Base-by-base conservation (phyloP, 495 filamentous ascomycete species). In the Acidomyces sp. region DNA sequence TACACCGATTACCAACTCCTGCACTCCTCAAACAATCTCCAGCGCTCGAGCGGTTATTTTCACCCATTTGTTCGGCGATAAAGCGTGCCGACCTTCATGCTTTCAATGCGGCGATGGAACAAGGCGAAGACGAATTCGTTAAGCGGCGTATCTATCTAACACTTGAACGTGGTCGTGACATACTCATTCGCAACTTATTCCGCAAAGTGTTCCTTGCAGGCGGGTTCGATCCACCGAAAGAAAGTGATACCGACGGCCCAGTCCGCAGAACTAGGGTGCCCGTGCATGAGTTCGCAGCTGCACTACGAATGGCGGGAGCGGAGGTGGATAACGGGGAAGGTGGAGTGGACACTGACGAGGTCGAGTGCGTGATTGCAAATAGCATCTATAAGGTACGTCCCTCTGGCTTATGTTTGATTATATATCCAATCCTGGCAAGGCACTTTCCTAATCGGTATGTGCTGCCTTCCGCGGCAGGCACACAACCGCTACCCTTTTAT, bases 81-180 rank as follows among this genome's bases (percentile, higher is more conserved):
- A 80, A 78, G 45, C 67, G 64, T 30, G 88, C 85, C 22, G 78
- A 94, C 45, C 76, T 97, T 3, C 67, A 72, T 22, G 80, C 75
- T 15, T 97, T 96, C 53, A 90, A 93, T 45, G 61, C 74, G 10
- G 87, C 87, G 7, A 75, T 97, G 41, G 67, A 71, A 17, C 75
- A 76, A 3, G 79, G 80, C 9, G 84, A 93, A 57, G 74, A 79
- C 7, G 82, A 90, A 41, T 93, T 95, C 39, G 85, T 96, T 33
- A 87, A 81, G 58, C 74, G 85, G n/a, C 80, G 92, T 15, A 93
- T 96, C 49, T 96, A 93, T 59, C 71, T 97, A 11, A 93, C 87
- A 0, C 70, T 97, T 0, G 90, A 97, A 49, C 75, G 90, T 5
- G 84, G 85, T 2, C 77, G 88, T 6, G 92, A 97, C 48, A 82